These are phyloP conservation scores for Colletotrichum paranaense DNA, from an alignment of 2,329 filamentous ascomycete species.

Conservation along the genomic window DNA sequence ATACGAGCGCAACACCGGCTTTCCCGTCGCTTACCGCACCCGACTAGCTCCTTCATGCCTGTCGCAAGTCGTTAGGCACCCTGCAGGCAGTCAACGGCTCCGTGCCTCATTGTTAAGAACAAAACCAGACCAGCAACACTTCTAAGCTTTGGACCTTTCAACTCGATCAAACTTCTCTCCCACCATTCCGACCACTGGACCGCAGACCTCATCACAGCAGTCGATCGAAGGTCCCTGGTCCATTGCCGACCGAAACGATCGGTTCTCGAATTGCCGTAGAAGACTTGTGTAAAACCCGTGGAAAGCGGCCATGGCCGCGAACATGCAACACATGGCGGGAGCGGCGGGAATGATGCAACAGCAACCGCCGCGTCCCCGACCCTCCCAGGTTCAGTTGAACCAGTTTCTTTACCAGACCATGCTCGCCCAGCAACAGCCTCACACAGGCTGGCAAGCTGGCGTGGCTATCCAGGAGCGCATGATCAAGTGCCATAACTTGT, in stretches of 20 bases:
- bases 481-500: conserved; percentile 57
- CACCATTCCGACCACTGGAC: neutral
- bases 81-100: conserved; percentile 41
- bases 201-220: conserved; percentile 11
- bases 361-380: conserved; percentile 47
- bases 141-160: neutral
- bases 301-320: conserved; percentile 68
- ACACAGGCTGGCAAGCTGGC: conserved; percentile 53
- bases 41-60: conserved; percentile 44
- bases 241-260: conserved; percentile 22
- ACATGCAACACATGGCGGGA: conserved; percentile 67
- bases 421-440: conserved; percentile 44
- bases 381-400: conserved; percentile 46
- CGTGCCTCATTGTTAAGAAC: conserved; percentile 36
- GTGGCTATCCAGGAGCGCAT: conserved; percentile 53
- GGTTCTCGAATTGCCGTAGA: conserved; percentile 1
- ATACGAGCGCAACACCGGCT: neutral
- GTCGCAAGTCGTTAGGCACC: conserved; percentile 45
- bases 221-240: conserved; percentile 11
- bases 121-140: neutral
- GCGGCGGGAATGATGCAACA: conserved; percentile 58
- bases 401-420: conserved; percentile 55
- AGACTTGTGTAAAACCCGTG: conserved; percentile 35
- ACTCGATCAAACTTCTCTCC: neutral
- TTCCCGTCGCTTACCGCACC: conserved; percentile 14